These are phyloP conservation scores for Sclerospora graminicola DNA, from an alignment of 352 stramenopile species.

Conservation along the genomic window DNA sequence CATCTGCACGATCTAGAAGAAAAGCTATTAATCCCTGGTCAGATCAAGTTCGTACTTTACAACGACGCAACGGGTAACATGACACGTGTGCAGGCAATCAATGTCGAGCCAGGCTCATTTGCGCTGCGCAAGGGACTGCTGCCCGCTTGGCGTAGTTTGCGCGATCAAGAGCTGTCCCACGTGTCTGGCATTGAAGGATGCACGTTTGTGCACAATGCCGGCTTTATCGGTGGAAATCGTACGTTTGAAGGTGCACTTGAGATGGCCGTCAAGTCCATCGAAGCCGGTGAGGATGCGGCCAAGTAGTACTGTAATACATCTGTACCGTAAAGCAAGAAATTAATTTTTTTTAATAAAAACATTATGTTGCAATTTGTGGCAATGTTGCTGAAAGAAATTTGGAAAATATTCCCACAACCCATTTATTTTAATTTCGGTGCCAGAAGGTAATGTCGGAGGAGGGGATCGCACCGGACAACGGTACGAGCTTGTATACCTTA, in stretches of 20 bases:
- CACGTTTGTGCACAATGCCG: constrained; percentile 96
- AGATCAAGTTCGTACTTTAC: constrained; percentile 98
- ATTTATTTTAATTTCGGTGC: constrained; percentile 20
- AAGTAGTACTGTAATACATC: constrained; percentile 3
- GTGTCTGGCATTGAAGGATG: constrained; percentile 88
- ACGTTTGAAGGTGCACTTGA: constrained; percentile 91
- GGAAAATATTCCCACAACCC: constrained; percentile 7
- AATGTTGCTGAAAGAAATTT: not conserved
- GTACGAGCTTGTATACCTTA: constrained; percentile 29
- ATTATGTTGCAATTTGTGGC: not conserved
- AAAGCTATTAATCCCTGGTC: constrained; percentile 66
- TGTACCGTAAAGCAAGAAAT: too few relatives aligned
- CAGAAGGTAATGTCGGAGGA: constrained; percentile 19
- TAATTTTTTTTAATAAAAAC: not conserved
- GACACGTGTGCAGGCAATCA: constrained; percentile 95
- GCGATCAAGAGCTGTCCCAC: constrained; percentile 87
- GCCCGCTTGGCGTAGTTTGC: constrained; percentile 89
- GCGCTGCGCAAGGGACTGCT: constrained; percentile 87
- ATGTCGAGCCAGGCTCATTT: constrained; percentile 89
- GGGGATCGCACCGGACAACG: constrained; percentile 13
- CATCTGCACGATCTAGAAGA: constrained; percentile 96
- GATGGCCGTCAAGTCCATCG: constrained; percentile 86
- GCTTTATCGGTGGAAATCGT: constrained; percentile 98
- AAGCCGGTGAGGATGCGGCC: constrained; percentile 15
- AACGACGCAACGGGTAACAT: constrained; percentile 88